Conservation (phyloP, 371 early-diverging fungal genomes). For the Mortierella sp. region DNA sequence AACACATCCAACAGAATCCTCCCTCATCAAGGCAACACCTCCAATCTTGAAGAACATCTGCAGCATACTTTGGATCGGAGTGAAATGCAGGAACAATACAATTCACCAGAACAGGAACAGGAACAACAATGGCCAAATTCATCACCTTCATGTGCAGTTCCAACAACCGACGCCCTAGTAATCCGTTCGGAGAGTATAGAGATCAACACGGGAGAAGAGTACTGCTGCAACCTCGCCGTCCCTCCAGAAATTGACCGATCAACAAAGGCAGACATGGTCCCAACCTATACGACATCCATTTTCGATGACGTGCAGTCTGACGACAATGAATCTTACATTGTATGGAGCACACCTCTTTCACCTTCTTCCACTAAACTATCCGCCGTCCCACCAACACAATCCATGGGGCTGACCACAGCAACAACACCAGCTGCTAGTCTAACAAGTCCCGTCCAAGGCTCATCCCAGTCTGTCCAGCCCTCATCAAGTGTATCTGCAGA, state of each 20-base stretch:
- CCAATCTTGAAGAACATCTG: not conserved
- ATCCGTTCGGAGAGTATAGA: not conserved
- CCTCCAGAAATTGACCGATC: not conserved
- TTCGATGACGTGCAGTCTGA: slow-evolving; percentile 65
- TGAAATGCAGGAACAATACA: no score
- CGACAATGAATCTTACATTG: slow-evolving; percentile 59
- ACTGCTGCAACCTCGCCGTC: slow-evolving; percentile 6
- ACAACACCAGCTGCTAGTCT: not conserved
- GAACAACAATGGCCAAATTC: not conserved
- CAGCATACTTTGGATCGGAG: no score
- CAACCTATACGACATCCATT: slow-evolving; percentile 55
- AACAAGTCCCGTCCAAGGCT: not conserved
- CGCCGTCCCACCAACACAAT: not conserved
- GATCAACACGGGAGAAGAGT: slow-evolving; percentile 2
- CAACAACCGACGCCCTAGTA: not conserved
- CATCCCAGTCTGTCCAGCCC: not conserved
- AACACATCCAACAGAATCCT: slow-evolving; percentile 1
- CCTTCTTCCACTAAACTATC: not conserved
- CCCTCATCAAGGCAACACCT: not conserved
- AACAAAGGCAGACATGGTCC: slow-evolving; percentile 3
- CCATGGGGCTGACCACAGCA: not conserved
- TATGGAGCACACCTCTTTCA: slow-evolving; percentile 57
- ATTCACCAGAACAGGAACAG: not conserved
- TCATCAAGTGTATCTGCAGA: not conserved
- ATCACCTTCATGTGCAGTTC: not conserved